These are phyloP conservation scores for Tephrocybe rancida DNA, from an alignment of 768 basidiomycete species.

Conservation along the genomic window DNA sequence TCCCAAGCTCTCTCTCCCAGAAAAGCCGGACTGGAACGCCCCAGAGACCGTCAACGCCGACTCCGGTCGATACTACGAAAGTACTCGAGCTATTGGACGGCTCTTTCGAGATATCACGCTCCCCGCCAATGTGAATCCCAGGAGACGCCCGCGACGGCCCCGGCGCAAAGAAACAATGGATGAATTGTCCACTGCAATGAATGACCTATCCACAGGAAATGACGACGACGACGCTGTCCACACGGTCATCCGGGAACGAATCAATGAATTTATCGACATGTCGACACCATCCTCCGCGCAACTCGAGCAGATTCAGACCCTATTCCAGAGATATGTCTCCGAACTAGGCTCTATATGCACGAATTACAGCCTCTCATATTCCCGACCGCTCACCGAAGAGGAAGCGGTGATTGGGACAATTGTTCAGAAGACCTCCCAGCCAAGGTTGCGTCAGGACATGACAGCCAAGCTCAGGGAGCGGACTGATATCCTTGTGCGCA, in stretches of 20 bases:
- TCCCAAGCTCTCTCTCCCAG: constrained; percentile 39
- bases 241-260: constrained; percentile 25
- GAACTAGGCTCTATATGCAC: constrained; percentile 52
- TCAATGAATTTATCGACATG: constrained; percentile 31
- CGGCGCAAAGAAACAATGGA: constrained; percentile 9
- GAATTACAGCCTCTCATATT: constrained; percentile 45
- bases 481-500: constrained; percentile 52
- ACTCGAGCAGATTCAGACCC: constrained; percentile 26
- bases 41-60: constrained; percentile 52
- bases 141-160: constrained; percentile 10
- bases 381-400: constrained; percentile 56
- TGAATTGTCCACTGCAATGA: constrained; percentile 23
- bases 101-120: constrained; percentile 66
- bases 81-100: constrained; percentile 56
- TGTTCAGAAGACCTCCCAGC: constrained; percentile 61
- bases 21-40: constrained; percentile 66
- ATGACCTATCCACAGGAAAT: constrained; percentile 14
- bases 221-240: constrained; percentile 22
- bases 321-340: constrained; percentile 45
- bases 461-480: constrained; percentile 60
- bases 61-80: constrained; percentile 48
- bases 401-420: constrained; percentile 71
- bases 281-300: constrained; percentile 16
- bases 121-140: constrained; percentile 24
- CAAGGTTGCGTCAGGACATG: constrained; percentile 50